A percentile compares a stretch with the other conserved stretches of the same genome.
Evolutionary conservation across 2,329 filamentous ascomycete genomes (phyloP).

Genomic region (Colletotrichum sp.): DNA sequence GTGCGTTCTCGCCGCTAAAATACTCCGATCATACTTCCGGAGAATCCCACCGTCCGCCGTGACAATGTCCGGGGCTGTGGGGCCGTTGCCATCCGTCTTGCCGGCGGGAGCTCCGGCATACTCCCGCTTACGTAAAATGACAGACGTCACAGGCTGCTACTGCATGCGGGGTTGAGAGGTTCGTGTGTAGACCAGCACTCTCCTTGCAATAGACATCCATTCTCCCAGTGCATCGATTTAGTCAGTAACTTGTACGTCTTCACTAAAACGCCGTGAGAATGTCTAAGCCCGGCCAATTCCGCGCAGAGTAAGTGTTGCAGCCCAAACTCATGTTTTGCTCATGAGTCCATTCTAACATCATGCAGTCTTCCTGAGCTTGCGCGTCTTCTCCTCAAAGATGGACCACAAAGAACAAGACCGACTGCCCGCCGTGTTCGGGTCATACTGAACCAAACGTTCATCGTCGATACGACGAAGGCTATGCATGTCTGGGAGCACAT

Average conservation of each 20-base stretch:
- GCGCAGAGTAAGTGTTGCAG: slow-evolving; percentile 1
- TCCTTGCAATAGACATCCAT: background rate
- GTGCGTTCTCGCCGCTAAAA: background rate
- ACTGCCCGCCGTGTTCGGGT: slow-evolving; percentile 37
- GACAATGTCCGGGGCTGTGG: background rate
- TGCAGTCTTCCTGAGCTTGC: slow-evolving; percentile 32
- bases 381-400: slow-evolving; percentile 28
- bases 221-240: too few relatives aligned
- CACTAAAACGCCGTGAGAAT: background rate
- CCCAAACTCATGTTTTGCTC: background rate
- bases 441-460: slow-evolving; percentile 33
- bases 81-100: background rate
- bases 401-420: slow-evolving; percentile 24
- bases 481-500: slow-evolving; percentile 51
- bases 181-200: background rate
- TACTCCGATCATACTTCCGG: background rate
- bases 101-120: background rate
- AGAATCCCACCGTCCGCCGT: background rate
- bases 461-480: slow-evolving; percentile 42
- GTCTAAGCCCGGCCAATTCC: slow-evolving; percentile 19
- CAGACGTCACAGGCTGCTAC: background rate
- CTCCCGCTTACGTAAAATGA: slow-evolving; percentile 7
- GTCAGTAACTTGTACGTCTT: background rate
- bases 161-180: background rate
- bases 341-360: background rate